Base-by-base conservation (phyloP, 2,329 filamentous ascomycete genomes). In the Sclerotinia sclerotiorum region DNA sequence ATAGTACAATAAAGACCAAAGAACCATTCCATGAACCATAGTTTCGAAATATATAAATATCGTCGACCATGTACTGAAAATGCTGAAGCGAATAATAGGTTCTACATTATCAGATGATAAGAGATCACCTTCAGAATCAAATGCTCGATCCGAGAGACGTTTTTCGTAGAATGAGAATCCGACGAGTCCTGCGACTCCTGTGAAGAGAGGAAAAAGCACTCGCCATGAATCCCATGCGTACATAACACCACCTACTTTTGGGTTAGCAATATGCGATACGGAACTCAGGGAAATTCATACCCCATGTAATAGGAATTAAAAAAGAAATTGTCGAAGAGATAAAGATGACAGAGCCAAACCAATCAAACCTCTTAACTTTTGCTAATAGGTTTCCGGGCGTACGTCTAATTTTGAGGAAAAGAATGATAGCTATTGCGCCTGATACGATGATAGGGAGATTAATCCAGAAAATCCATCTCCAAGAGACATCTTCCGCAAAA, bases 381-480 rank as follows among this genome's bases (percentile, higher is more conserved):
- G 49, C 60, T 11, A 69, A 27, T 0, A 74, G 5, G 7, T 71
- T 70, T 19, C 74, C 74, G 21, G 69, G 68, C 4, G 72, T 70
- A 35, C 73, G 69, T 29, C 72, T 69, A 7, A 76, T 70, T 48
- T 71, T 76, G 5, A 77, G 61, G 64, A 76, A 77, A 15, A 77
- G 51, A 19, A 72, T 61, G 42, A 76, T 74, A 1, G 75, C 70
- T 21, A 74, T 49, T 1, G 69, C 60, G 39, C 76, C 75, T 6
- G 65, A 35, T 13, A 72, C 73, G 19, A 76, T 74, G 35, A 77
- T 72, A 0, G 75, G 75, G 0, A 77, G 62, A 44, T 77, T 76
- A 52, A 77, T 76, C 82, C 84, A 90, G 74, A 89, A 88, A 61
- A 90, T 84, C 87, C 87, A 90, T 11, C 84, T 78, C 87, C 87